A percentile compares a stretch with the other conserved stretches of the same genome.
phyloP scores from a whole-genome alignment of 2,329 filamentous ascomycete species.

The Claviceps sp. region DNA sequence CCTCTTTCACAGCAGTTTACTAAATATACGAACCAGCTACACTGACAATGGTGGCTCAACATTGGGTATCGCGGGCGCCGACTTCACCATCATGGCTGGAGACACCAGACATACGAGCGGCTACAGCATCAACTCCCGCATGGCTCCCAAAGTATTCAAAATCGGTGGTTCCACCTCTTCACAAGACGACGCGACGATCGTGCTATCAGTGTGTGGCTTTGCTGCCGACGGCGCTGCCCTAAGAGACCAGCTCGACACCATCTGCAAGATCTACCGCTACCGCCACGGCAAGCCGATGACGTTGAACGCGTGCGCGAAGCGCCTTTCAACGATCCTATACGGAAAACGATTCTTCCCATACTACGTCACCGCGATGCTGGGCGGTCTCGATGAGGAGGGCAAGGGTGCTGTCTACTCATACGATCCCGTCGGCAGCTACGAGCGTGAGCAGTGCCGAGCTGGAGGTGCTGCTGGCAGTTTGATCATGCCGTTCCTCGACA shows the following conservation, averaged over 20 bases:
- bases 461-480: slow-evolving; percentile 83
- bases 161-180: slow-evolving; percentile 84
- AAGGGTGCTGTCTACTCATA: slow-evolving; percentile 93
- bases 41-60: slow-evolving; percentile 97
- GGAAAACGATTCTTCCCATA: slow-evolving; percentile 98
- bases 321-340: slow-evolving; percentile 90
- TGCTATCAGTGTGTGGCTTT: slow-evolving; percentile 90
- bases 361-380: slow-evolving; percentile 91
- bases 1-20: not conserved
- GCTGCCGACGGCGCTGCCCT: slow-evolving; percentile 88
- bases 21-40: slow-evolving; percentile 44
- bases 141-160: slow-evolving; percentile 90
- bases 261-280: slow-evolving; percentile 98
- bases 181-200: slow-evolving; percentile 71
- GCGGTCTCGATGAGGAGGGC: slow-evolving; percentile 86
- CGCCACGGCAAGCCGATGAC: slow-evolving; percentile 95
- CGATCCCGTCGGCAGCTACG: slow-evolving; percentile 94
- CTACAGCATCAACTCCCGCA: slow-evolving; percentile 98
- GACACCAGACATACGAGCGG: slow-evolving; percentile 92
- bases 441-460: slow-evolving; percentile 89
- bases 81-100: slow-evolving; percentile 93
- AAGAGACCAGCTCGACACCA: slow-evolving; percentile 82
- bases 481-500: slow-evolving; percentile 98
- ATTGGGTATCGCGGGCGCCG: slow-evolving; percentile 80
- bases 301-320: slow-evolving; percentile 86